phyloP scores from a whole-genome alignment of 192 early-diverging fungal species.

The Piromyces finnis region DNA sequence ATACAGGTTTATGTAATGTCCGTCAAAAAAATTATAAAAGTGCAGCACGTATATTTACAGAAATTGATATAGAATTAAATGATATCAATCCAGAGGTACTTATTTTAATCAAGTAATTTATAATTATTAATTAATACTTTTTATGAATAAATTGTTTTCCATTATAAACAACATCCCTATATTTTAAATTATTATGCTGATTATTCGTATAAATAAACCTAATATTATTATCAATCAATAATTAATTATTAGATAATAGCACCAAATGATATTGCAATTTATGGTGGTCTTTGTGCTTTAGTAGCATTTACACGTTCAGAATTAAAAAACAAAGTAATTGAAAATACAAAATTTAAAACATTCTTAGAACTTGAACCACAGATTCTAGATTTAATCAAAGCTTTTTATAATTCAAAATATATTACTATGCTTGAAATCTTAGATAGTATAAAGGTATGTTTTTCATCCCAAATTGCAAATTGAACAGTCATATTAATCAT shows the following conservation, averaged over 20 bases:
- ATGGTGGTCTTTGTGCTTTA: slow-evolving; percentile 58
- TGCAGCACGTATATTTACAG: neutral
- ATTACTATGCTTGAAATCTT: slow-evolving; percentile 41
- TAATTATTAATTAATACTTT: no score
- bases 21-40: neutral
- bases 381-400: slow-evolving; percentile 44
- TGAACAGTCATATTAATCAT: no score
- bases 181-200: no score
- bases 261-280: slow-evolving; percentile 66
- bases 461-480: no score
- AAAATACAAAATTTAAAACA: slow-evolving; percentile 51
- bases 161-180: no score
- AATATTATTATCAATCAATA: no score
- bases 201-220: no score
- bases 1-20: neutral
- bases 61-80: neutral
- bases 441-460: slow-evolving; percentile 49
- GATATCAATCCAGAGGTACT: neutral
- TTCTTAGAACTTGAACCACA: slow-evolving; percentile 73
- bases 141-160: no score
- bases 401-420: slow-evolving; percentile 66
- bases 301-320: slow-evolving; percentile 56
- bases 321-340: slow-evolving; percentile 48
- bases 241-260: slow-evolving; percentile 41
- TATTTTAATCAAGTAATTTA: no score